phyloP scores from a whole-genome alignment of 2,329 filamentous ascomycete genomes.

The Cytospora paraplurivora region DNA sequence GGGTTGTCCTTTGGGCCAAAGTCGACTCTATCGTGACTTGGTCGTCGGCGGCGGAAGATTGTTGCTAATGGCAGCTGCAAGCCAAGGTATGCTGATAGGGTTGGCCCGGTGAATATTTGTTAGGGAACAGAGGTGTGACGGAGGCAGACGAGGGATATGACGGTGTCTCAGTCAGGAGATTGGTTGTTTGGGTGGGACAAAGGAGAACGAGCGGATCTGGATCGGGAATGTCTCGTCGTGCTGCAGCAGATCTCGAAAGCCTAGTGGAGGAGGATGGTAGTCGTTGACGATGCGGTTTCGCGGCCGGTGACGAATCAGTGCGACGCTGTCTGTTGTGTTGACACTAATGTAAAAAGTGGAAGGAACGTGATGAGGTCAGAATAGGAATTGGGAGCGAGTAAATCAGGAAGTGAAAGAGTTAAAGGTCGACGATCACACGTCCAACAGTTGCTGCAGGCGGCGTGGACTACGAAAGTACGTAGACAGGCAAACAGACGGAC shows the following conservation, averaged over 20 bases:
- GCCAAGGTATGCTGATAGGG: not conserved
- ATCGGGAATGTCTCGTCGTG: constrained; percentile 1
- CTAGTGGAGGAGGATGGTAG: not conserved
- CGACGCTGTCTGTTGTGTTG: not conserved
- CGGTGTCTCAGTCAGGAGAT: constrained; percentile 21
- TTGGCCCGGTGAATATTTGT: constrained; percentile 5
- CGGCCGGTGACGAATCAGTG: not conserved
- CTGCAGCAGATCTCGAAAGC: not conserved
- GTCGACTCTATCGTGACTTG: constrained; percentile 13
- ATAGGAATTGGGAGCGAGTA: not conserved
- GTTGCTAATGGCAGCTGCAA: not conserved
- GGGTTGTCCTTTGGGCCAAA: not conserved
- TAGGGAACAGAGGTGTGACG: constrained; percentile 7
- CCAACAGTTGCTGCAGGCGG: not conserved
- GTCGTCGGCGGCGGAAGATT: not conserved
- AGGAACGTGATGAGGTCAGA: constrained; percentile 1
- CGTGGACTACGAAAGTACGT: too few relatives aligned
- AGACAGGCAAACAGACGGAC: too few relatives aligned
- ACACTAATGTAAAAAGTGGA: not conserved
- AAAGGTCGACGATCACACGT: not conserved
- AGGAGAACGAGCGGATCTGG: not conserved
- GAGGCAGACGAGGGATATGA: constrained; percentile 8
- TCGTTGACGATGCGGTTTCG: not conserved
- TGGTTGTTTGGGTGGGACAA: constrained; percentile 1
- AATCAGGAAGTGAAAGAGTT: not conserved